Evolutionary conservation across 2,329 filamentous ascomycete genomes (phyloP), one percentile per base, ranked within the genome.

Genomic region (Alternaria brassicicola): DNA sequence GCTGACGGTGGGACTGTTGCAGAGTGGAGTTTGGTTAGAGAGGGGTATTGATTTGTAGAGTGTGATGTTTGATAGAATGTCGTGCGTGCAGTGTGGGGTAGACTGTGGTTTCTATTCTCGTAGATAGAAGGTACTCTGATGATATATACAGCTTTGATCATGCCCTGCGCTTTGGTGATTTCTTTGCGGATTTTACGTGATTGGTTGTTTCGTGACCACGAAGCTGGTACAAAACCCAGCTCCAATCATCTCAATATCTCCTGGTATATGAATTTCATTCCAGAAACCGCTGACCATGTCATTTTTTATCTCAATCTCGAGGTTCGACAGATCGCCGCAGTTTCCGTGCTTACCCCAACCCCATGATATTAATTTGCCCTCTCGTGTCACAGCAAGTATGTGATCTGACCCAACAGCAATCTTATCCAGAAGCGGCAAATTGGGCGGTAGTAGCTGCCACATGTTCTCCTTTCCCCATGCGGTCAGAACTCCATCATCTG

Each of bases 261-360:
- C 70, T 1, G 66, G 64, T 21, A 74, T 54, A 1, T 57, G 41
- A 19, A 74, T 70, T 10, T 70, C 61, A 17, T 72, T 74, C 71
- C 71, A 74, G 15, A 72, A 62, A 0, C 68, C 70, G 36, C 50
- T 68, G 35, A 74, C 61, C 70, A 73, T 73, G 10, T 73, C 68
- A 4, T 73, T 69, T 45, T 65, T 64, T 1, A 69, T 43, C 6
- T 66, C 58, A 2, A 60, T 57, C 21, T 47, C 42, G 10, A 66
- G 23, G 1, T 17, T 53, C 1, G 38, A 62, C 6, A 71, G 26
- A 42, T 71, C 57, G 3, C 95, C 95, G 75, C 95, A 99, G 75
- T 99, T 99, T 1, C 95, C 95, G 78, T 99, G 95, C 78, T 98
- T 94, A 2, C 93, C 93, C 95, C 95, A 99, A 19, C 95, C 95